These are phyloP conservation scores for Fusarium burgessii DNA, from an alignment of 2,329 filamentous ascomycete species.

Conservation along the genomic window DNA sequence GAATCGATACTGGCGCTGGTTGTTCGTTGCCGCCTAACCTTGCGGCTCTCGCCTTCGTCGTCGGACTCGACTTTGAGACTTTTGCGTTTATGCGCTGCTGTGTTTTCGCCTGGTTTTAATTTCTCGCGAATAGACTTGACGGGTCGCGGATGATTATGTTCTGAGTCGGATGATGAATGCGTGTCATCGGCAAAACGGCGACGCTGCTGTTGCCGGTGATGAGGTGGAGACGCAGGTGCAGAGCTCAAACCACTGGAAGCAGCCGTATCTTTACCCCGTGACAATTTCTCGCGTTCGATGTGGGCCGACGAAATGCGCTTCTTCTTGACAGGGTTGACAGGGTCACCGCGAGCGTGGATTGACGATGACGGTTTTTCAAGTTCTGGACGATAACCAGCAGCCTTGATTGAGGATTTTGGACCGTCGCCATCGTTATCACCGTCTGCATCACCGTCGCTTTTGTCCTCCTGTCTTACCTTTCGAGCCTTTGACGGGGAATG, in stretches of 20 bases:
- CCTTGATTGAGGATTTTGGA: constrained; percentile 50
- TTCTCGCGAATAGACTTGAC: constrained; percentile 63
- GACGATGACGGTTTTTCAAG: constrained; percentile 51
- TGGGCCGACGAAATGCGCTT: constrained; percentile 57
- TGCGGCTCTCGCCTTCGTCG: constrained; percentile 67
- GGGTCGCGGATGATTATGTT: constrained; percentile 56
- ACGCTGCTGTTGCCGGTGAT: constrained; percentile 49
- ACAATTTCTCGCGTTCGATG: constrained; percentile 55
- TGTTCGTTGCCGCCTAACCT: constrained; percentile 65
- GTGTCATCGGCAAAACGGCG: constrained; percentile 54
- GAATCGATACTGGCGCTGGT: constrained; percentile 58
- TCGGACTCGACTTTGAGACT: constrained; percentile 67
- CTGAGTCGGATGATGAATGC: constrained; percentile 67
- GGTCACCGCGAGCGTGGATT: constrained; percentile 50
- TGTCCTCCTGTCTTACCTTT: constrained; percentile 75
- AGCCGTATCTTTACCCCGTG: constrained; percentile 59
- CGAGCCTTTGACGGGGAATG: constrained; percentile 72
- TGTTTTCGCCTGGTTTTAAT: constrained; percentile 60
- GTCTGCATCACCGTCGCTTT: constrained; percentile 65
- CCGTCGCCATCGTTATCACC: constrained; percentile 50
- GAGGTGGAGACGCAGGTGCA: constrained; percentile 66
- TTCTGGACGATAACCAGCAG: constrained; percentile 49
- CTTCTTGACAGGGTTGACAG: constrained; percentile 61
- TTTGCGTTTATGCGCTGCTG: constrained; percentile 65
- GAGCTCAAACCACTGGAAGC: constrained; percentile 69